Evolutionary conservation across 345 rosid species (phyloP).

Genomic region (Acer saccharum): DNA sequence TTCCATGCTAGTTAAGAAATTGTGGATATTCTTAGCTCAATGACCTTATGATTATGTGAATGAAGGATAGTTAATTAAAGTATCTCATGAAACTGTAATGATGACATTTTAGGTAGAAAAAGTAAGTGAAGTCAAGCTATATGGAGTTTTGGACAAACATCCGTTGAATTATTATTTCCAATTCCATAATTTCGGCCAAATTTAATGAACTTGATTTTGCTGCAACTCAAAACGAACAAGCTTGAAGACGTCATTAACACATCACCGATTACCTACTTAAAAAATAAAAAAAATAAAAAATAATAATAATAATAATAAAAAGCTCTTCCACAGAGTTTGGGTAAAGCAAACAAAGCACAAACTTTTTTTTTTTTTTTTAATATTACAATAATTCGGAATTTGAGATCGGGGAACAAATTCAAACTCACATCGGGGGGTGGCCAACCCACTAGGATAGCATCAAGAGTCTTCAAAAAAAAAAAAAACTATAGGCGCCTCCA

Average conservation of each 20-base stretch:
- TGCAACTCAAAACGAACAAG: neutral
- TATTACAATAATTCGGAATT: no score
- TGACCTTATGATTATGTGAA: conserved; percentile 2
- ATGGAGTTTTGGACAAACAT: neutral
- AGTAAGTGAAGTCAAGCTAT: conserved; percentile 12
- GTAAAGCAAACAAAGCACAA: no score
- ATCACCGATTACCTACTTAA: neutral
- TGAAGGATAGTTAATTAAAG: neutral
- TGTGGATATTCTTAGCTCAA: neutral
- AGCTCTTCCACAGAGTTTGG: no score
- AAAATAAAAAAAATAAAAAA: no score
- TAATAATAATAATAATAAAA: no score
- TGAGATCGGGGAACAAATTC: no score
- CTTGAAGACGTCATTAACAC: conserved; percentile 7
- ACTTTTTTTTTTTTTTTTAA: no score
- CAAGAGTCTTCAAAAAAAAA: no score
- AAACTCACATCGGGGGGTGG: no score
- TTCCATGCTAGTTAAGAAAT: neutral
- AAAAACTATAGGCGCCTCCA: no score
- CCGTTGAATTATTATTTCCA: neutral
- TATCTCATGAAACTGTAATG: neutral
- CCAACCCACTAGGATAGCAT: no score
- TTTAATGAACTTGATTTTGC: neutral
- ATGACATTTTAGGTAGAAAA: neutral
- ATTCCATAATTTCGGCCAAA: conserved; percentile 17